Evolutionary conservation across 768 basidiomycete species (phyloP), one percentile per base, ranked within the genome.

Genomic region (Xerocomellus amylosporus): DNA sequence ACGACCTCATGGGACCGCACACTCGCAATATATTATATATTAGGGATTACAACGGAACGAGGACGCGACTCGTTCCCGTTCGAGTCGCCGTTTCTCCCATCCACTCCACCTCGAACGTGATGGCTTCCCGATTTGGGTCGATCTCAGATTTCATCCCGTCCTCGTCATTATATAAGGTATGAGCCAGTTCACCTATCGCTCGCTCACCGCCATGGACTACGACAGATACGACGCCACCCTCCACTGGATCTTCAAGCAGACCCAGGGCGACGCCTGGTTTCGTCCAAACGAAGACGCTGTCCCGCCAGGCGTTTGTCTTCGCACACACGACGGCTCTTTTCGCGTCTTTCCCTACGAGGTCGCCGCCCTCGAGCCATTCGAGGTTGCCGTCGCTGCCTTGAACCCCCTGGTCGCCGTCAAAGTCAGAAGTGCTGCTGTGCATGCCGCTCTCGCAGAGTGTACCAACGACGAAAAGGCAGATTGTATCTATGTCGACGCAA

Each of bases 381-480:
- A 82, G 70, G 71, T 74, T 6, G 82, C 82, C 14, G 73, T 84
- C 46, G 71, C 74, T 14, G 71, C 75, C 3, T 65, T 84, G 49
- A 82, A 83, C 64, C 79, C 82, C 22, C 75, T 80, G 53, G 81
- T 83, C 41, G 79, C 78, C 1, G 78, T 82, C 55, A 81, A 83
- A 51, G 72, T 80, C 44, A 70, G 79, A 33, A 76, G 74, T 59
- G 79, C 78, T 2, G 74, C 76, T 12, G 76, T 80, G 0, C 80
- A 82, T 38, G 79, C 80, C 17, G 79, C 80, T 0, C 68, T 82
- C 43, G 75, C 78, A 39, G 78, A 80, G 60, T 59, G 33, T 19
- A 24, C 28, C 31, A 15, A 15, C 28, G 70, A 69, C 53, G 66
- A 69, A n/a, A 64, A 59, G 54, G 48, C 61, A 0, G 69, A 71